Base-by-base conservation (phyloP, 208 protist species). In the Trypanosoma cruzi region DNA sequence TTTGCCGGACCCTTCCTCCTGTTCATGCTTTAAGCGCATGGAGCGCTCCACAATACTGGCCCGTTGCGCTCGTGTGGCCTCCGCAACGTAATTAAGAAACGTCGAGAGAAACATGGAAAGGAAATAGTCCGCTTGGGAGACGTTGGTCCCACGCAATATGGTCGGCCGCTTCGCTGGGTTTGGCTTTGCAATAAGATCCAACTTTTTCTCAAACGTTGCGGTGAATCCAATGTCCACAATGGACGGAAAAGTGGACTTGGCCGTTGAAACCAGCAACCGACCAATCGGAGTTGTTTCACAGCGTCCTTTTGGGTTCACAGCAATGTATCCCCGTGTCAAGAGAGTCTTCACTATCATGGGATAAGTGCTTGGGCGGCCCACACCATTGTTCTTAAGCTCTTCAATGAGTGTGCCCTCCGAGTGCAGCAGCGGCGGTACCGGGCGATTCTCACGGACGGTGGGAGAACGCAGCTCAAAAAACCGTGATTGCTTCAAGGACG, bases 181-280 rank as follows among this genome's bases (percentile, higher is more conserved):
- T n/a, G 88, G 88, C 65, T 96, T 94, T 18, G 92, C 92, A 32
- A 96, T 89, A 55, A 77, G 74, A 73, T 96, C 92, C 13, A 96
- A 85, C 71, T 92, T 80, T 71, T 93, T 92, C 75, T 96, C 92
- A 72, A 96, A 95, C 5, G 65, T 74, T 8, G 87, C 77, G 60
- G 92, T 96, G 75, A 96, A 96, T 58, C 85, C 87, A 76, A 96
- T 93, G 68, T 96, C 89, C 5, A 95, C 92, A 56, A 96, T 90
- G 49, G 87, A 89, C n/a, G 92, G 89, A 64, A 96, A 95, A 1
- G 81, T 94, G n/a, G 68, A 70, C 49, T 84, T 81, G 16, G 89
- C 83, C 1, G 82, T 89, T 20, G 84, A 73, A 36, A 92, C 92
- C 16, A 96, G 72, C 75, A 92, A 32, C 14, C 85, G 80, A 4